Base-by-base conservation (phyloP, 805 yeast species). In the Blastobotrys americana region DNA sequence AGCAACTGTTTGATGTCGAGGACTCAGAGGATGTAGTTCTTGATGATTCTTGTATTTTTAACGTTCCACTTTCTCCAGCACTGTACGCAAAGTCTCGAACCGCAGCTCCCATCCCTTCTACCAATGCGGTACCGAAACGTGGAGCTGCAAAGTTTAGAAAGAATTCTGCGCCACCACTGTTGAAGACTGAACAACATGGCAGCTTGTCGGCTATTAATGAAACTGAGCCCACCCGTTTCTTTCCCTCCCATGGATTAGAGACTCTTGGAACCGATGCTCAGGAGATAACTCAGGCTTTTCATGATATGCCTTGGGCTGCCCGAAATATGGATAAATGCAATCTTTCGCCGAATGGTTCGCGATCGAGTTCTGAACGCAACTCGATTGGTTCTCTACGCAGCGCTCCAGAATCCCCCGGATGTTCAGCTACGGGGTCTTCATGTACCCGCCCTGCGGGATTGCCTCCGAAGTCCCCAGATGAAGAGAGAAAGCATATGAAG, bases 61-160 rank as follows among this genome's bases (percentile, higher is more conserved):
- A 82, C 53, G 83, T 82, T 16, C 88, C 88, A 2, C 61, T 77
- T 42, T 71, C 83, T 0, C 80, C 77, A 39, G 72, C 82, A 0
- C 60, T 80, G 16, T 66, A 59, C 37, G 60, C 65, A 15, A 59
- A 64, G 46, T 56, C 61, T 16, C 33, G 38, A 22, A n/a, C 36
- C n/a, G 22, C 41, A 8, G 33, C 41, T 15, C 16, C 38, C 3
- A 9, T 37, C 16, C n/a, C 41, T 27, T 37, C 43, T 4, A 16
- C n/a, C 18, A 19, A 22, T 3, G n/a, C n/a, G 37, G 25, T 35
- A 2, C 41, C 41, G 31, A 16, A 21, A 18, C 31, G 37, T n/a
- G n/a, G n/a, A n/a, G 8, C 31, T 8, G 8, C 31, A 25, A 25
- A 25, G 31, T 25, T 13, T 8, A 8, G 31, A 8, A 25, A 25